Evolutionary conservation across 805 yeast genomes (phyloP).

Genomic region (Wickerhamiella cacticola): DNA sequence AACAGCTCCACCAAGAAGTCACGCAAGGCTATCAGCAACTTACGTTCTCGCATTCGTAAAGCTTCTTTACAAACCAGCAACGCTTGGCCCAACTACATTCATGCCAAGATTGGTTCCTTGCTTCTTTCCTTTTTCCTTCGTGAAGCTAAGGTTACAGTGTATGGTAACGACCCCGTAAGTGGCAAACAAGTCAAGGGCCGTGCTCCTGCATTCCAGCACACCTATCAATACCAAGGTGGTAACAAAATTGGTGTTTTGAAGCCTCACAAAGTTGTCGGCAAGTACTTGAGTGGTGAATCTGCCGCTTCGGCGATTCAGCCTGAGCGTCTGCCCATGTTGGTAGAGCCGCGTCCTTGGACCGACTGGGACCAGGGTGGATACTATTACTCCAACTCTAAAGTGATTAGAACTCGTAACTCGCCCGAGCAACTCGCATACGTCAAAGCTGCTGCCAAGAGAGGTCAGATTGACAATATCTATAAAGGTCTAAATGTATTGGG

Average conservation of each 20-base stretch:
- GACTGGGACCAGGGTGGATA: slow-evolving; percentile 79
- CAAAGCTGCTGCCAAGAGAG: slow-evolving; percentile 65
- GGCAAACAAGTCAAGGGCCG: slow-evolving; percentile 52
- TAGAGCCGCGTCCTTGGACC: slow-evolving; percentile 82
- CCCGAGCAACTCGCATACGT: slow-evolving; percentile 85
- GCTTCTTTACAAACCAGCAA: slow-evolving; percentile 26
- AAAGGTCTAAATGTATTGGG: slow-evolving; percentile 81
- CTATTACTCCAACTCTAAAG: slow-evolving; percentile 44
- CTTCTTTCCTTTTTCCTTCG: slow-evolving; percentile 63
- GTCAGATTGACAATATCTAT: slow-evolving; percentile 53
- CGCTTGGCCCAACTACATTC: slow-evolving; percentile 44
- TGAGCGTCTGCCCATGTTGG: slow-evolving; percentile 84
- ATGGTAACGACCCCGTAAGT: slow-evolving; percentile 70
- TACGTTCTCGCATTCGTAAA: slow-evolving; percentile 9
- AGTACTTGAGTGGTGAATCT: slow-evolving; percentile 54
- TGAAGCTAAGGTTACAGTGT: slow-evolving; percentile 70
- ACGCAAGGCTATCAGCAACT: slow-evolving; percentile 2
- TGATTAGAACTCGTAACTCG: slow-evolving; percentile 70
- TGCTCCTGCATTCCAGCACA: slow-evolving; percentile 85
- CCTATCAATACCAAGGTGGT: slow-evolving; percentile 71
- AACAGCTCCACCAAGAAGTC: slow-evolving; percentile 23
- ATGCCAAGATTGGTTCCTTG: slow-evolving; percentile 71
- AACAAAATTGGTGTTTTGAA: slow-evolving; percentile 70
- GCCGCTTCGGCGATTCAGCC: slow-evolving; percentile 61
- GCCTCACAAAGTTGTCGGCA: slow-evolving; percentile 56